Conservation (phyloP, 106 monocot species). For the Acanthochlamys bracteata region DNA sequence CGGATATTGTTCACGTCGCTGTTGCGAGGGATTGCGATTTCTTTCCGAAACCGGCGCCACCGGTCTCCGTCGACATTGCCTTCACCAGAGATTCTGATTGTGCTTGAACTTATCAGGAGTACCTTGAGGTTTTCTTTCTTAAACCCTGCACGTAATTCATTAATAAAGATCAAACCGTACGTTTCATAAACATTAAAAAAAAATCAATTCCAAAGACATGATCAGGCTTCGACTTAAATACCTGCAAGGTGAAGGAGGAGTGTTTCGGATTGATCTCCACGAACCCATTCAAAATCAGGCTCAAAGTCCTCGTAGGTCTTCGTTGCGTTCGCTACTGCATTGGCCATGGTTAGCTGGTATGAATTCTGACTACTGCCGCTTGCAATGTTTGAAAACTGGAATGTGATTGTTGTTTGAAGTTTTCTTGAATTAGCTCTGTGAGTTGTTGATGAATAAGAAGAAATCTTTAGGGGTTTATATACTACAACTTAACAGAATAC, state of each 20-base stretch:
- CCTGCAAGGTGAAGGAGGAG: slow-evolving; percentile 2
- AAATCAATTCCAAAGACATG: background rate
- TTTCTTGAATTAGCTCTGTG: too few species aligned
- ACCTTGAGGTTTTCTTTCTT: slow-evolving; percentile 6
- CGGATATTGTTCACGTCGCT: background rate
- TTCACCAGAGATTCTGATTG: background rate
- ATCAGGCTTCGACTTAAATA: background rate
- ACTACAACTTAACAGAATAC: too few species aligned
- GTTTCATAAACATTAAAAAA: background rate
- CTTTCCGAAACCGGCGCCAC: slow-evolving; percentile 1
- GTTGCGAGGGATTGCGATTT: background rate
- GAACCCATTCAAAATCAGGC: background rate
- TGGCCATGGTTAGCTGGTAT: background rate
- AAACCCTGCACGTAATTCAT: slow-evolving; percentile 3
- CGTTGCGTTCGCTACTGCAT: background rate
- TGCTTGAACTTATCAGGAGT: background rate
- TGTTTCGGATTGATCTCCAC: background rate
- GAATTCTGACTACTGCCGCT: background rate
- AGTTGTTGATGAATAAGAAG: too few species aligned
- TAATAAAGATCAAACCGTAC: background rate
- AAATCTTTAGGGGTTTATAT: too few species aligned
- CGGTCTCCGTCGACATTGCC: too few species aligned
- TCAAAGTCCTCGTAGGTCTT: background rate
- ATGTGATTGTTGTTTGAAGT: too few species aligned
- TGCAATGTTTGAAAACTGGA: background rate